Base-by-base conservation (phyloP, 257 asterid genomes). In the Solanum ossicruentum region DNA sequence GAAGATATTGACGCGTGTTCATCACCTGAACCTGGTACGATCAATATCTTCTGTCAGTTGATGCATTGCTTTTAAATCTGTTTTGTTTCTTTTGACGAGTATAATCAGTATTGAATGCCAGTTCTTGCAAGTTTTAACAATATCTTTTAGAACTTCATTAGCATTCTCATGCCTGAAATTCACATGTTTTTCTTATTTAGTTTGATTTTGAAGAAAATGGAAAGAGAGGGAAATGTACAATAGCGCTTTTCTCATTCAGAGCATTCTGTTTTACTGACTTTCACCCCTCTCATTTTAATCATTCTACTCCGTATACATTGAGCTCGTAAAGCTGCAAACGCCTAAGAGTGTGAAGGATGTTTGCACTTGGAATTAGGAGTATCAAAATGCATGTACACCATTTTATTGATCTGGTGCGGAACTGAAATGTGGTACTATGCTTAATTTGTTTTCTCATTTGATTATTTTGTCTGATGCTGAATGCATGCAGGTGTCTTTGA, bases 1-100 rank as follows among this genome's bases (percentile, higher is more conserved):
- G 89, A 93, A 92, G 83, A 97, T 95, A 86, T 92, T 95, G 91
- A 94, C 97, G 2, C 91, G 85, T 87, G 99, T 94, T 86, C 99
- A 95, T 92, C 99, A 95, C 91, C 98, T 94, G 85, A 95, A 95
- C 89, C 93, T 95, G 99, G 99, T 94, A 92, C 89, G 82, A 81
- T 69, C 75, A 36, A 17, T 79, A 60, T 80, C 82, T 56, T 75
- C 87, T 84, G 20, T 47, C 58, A 16, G 21, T 39, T 10, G 83
- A 57, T 16, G 47, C 41, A 75, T 84, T 83, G 5, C 63, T 60
- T n/a, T 47, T 5, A 39, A 57, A 80, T 75, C 61, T 60, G 10
- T 13, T 36, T 43, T 49, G 21, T n/a, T 77, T 51, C 45, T 23
- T 77, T 77, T 21, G 57, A 32, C 12, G 84, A 6, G 21, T 21